These are phyloP conservation scores for Stenocarpella maydis DNA, from an alignment of 2,329 filamentous ascomycete species.

Conservation along the genomic window DNA sequence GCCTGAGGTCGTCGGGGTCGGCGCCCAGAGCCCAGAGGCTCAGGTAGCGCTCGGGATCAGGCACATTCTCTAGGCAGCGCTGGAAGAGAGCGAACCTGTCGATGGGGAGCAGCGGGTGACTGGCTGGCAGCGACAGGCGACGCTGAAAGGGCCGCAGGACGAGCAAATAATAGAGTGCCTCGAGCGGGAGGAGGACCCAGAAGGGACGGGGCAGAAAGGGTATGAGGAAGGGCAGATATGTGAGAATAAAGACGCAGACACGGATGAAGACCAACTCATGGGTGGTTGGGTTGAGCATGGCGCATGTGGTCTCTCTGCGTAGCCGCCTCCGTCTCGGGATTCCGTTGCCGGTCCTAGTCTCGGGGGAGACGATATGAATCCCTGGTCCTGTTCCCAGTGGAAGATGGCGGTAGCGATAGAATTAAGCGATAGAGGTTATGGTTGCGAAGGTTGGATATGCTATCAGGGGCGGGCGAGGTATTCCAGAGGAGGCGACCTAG, in stretches of 20 bases:
- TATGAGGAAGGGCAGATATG: slow-evolving; percentile 25
- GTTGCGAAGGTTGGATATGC: neutral
- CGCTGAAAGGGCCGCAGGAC: slow-evolving; percentile 53
- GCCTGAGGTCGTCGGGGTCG: slow-evolving; percentile 61
- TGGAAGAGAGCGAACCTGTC: slow-evolving; percentile 63
- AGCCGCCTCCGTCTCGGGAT: neutral
- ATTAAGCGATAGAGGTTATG: neutral
- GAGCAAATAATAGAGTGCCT: slow-evolving; percentile 51
- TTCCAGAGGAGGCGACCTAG: too few species aligned
- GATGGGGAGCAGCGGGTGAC: slow-evolving; percentile 53
- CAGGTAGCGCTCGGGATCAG: slow-evolving; percentile 65
- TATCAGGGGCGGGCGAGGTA: too few species aligned
- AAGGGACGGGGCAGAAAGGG: slow-evolving; percentile 36
- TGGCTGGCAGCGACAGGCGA: slow-evolving; percentile 49
- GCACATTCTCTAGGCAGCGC: slow-evolving; percentile 62
- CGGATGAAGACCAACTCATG: slow-evolving; percentile 55
- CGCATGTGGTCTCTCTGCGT: neutral
- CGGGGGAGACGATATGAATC: neutral
- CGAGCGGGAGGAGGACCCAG: slow-evolving; percentile 46
- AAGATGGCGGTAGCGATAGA: neutral
- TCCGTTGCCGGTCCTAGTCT: neutral
- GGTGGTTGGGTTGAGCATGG: slow-evolving; percentile 31
- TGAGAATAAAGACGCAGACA: slow-evolving; percentile 48
- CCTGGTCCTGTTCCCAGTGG: neutral
- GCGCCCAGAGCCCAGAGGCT: slow-evolving; percentile 73